Evolutionary conservation across 306 rosid genomes (phyloP).

Genomic region (Pueraria montana): DNA sequence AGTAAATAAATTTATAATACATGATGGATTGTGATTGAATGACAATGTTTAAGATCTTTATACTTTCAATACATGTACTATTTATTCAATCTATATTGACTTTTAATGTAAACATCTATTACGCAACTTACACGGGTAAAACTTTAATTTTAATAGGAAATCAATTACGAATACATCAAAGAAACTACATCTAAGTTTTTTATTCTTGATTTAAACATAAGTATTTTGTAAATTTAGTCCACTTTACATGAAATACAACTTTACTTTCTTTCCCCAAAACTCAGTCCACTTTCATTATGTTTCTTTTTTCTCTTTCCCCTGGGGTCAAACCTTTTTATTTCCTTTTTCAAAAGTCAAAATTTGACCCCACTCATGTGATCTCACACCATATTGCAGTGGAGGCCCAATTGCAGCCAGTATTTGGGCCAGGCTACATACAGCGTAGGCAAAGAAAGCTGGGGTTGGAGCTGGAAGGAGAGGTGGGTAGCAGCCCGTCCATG

Average conservation of each 20-base stretch:
- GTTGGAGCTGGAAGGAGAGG: conserved; percentile 83
- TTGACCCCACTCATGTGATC: background rate
- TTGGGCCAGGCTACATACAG: conserved; percentile 62
- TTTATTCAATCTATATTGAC: background rate
- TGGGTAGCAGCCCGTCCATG: conserved; percentile 84
- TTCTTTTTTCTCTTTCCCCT: background rate
- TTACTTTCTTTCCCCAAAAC: background rate
- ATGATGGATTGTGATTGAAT: no score
- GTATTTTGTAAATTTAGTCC: background rate
- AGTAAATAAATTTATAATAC: no score
- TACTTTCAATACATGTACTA: no score
- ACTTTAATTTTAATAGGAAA: background rate
- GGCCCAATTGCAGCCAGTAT: conserved; percentile 69
- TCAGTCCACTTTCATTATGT: background rate
- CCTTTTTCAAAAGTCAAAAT: background rate
- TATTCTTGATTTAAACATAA: no score
- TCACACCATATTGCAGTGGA: conserved; percentile 61
- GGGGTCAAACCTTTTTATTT: background rate
- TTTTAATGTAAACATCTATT: no score
- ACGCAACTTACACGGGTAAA: background rate
- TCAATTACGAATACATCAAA: background rate
- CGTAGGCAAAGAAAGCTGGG: conserved; percentile 70
- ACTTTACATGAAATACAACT: background rate
- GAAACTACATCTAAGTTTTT: no score
- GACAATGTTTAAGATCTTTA: no score